Evolutionary conservation across 2,329 filamentous ascomycete species (phyloP).

Genomic region (Cercospora canescens): DNA sequence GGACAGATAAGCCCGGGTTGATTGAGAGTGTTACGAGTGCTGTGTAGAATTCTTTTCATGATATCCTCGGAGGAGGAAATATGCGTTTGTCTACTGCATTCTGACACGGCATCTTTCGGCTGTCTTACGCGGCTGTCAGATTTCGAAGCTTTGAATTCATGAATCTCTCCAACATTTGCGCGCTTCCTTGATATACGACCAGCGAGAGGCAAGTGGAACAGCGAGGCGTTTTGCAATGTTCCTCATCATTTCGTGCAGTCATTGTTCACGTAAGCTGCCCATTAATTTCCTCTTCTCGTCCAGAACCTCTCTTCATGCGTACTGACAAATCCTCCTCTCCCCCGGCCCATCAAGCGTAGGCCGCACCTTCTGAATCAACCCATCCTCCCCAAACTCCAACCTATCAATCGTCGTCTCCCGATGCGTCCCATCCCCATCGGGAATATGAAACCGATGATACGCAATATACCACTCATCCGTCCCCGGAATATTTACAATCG

Average conservation of each 20-base stretch:
- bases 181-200: no score
- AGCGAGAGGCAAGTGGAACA: no score
- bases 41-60: background rate
- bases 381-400: slow-evolving; percentile 41
- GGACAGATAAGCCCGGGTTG: slow-evolving; percentile 22
- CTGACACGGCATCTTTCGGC: no score
- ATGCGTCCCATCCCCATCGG: slow-evolving; percentile 46
- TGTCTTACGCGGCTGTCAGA: no score
- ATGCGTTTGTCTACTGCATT: background rate
- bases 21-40: slow-evolving; percentile 14
- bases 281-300: background rate
- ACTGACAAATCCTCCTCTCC: background rate
- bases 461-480: slow-evolving; percentile 54
- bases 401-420: slow-evolving; percentile 48
- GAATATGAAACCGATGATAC: slow-evolving; percentile 52
- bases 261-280: background rate
- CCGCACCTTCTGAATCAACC: slow-evolving; percentile 41
- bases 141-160: no score
- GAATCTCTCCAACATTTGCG: no score
- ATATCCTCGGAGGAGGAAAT: background rate
- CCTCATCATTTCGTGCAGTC: background rate
- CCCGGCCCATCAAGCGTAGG: slow-evolving; percentile 38
- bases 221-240: background rate
- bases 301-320: background rate
- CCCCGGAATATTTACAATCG: slow-evolving; percentile 48